Base-by-base conservation (phyloP, 2,329 filamentous ascomycete genomes). In the Raffaelea arxii region DNA sequence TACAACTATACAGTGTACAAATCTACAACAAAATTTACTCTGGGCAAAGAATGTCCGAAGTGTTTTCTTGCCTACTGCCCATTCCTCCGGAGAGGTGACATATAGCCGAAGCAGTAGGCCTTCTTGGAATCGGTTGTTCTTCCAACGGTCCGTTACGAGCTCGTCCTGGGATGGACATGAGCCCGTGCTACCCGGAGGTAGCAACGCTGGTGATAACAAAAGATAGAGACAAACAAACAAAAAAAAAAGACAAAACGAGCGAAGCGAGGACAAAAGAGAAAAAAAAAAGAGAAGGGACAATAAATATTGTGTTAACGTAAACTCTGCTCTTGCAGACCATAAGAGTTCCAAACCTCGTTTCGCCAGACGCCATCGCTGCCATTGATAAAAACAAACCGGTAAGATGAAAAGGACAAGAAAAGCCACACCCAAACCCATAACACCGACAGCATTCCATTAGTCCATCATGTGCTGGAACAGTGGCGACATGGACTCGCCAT, bases 61-160 rank as follows among this genome's bases (percentile, higher is more conserved):
- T 56, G 61, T 67, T 66, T 65, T 68, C 65, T 67, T 68, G 64
- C 64, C 61, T 58, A 52, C 55, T 60, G 60, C 56, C 63, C 61
- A 63, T 51, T 56, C 56, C 55, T 59, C 59, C 55, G 54, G 53
- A 56, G 41, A 35, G 57, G 60, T 54, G 58, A 54, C 51, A 54
- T 39, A 55, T 54, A 55, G n/a, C 53, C 60, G 53, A 53, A 53
- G 51, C 59, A 62, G 58, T 54, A 49, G 57, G 64, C 63, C 64
- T 67, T 67, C 65, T 65, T 51, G 56, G 53, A 47, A 57, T 60
- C n/a, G 54, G 53, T 61, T 69, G 55, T 68, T 85, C 71, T 88
- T 62, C 84, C 83, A 86, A 84, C 80, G 83, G 79, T 87, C 83
- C 84, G 83, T 87, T 86, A 83, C 82, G 81, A 72, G 69, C 75